Evolutionary conservation across 129 eudicot species (phyloP).

Genomic region (Rutidosis leptorrhynchoides): DNA sequence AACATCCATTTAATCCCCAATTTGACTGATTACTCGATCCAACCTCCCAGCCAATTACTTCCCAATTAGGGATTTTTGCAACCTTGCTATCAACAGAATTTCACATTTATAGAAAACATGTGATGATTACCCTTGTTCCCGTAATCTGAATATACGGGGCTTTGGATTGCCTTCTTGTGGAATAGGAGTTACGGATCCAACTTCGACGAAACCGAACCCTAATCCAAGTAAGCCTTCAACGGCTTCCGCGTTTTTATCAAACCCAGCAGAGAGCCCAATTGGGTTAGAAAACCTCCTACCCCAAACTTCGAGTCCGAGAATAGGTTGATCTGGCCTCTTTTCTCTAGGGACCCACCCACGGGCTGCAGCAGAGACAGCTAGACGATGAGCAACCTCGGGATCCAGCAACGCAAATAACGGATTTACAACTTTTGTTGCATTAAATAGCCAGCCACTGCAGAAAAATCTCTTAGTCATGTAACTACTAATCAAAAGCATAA

Average conservation of each 20-base stretch:
- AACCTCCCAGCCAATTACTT: too few species aligned
- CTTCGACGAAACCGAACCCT: constrained; percentile 96
- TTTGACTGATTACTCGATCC: too few species aligned
- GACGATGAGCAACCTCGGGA: constrained; percentile 86
- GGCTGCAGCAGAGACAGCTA: constrained; percentile 90
- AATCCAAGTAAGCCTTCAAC: constrained; percentile 95
- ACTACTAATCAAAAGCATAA: constrained; percentile 14
- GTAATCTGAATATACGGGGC: constrained; percentile 92
- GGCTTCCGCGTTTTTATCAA: constrained; percentile 97
- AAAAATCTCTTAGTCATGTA: constrained; percentile 6
- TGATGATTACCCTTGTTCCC: constrained; percentile 61
- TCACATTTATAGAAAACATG: background rate
- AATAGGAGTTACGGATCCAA: constrained; percentile 93
- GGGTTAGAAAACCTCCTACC: constrained; percentile 97
- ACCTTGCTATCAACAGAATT: too few species aligned
- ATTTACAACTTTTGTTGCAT: constrained; percentile 92
- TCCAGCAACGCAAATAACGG: constrained; percentile 90
- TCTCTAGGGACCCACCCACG: constrained; percentile 99
- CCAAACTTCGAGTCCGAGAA: constrained; percentile 86
- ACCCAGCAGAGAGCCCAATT: constrained; percentile 93
- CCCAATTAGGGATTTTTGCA: too few species aligned
- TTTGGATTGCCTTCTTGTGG: constrained; percentile 99
- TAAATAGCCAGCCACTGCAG: constrained; percentile 96
- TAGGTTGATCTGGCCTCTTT: constrained; percentile 75
- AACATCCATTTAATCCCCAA: too few species aligned